Evolutionary conservation across 345 rosid genomes (phyloP), one percentile per base, ranked within the genome.

Genomic region (Mallotus nudiflorus): DNA sequence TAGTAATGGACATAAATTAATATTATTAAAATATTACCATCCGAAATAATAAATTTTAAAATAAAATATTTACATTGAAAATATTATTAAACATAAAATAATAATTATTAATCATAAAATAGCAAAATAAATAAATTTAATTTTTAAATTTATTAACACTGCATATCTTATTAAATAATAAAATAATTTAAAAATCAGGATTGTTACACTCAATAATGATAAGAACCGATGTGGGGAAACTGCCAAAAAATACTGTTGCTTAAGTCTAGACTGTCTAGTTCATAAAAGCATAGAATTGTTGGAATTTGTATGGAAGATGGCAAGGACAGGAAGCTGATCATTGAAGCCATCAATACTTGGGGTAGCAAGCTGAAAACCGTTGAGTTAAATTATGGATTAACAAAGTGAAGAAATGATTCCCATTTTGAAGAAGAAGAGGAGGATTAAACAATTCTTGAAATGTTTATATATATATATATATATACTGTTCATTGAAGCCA

Each of bases 291-390:
- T 4, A 52, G 73, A 9, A 54, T 67, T 65, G 75, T 86, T 86
- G 64, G 85, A 77, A 70, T 84, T 83, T 51, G 86, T 83, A 25
- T 86, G 87, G 65, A 86, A 86, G 51, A 86, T n/a, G 14, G 86
- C 84, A 8, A 86, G 80, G 73, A 84, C 86, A 1, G 80, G 82
- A 22, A 86, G 78, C 37, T 70, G 78, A 55, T 84, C 83, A 55
- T 83, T 35, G 71, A 86, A 80, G 40, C 79, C 85, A n/a, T 72
- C 79, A 1, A 84, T 73, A 4, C 73, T 55, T 0, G 83, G 78
- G 45, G 85, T 84, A 9, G 68, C 16, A 22, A 84, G 78, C 11
- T 18, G 61, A 64, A 68, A 77, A 0, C 82, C 82, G 13, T 81
- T 81, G 31, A 50, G n/a, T n/a, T n/a, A n/a, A n/a, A n/a, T 24